These are phyloP conservation scores for Colletotrichum graminicola DNA, from an alignment of 2,329 filamentous ascomycete genomes.

Conservation along the genomic window DNA sequence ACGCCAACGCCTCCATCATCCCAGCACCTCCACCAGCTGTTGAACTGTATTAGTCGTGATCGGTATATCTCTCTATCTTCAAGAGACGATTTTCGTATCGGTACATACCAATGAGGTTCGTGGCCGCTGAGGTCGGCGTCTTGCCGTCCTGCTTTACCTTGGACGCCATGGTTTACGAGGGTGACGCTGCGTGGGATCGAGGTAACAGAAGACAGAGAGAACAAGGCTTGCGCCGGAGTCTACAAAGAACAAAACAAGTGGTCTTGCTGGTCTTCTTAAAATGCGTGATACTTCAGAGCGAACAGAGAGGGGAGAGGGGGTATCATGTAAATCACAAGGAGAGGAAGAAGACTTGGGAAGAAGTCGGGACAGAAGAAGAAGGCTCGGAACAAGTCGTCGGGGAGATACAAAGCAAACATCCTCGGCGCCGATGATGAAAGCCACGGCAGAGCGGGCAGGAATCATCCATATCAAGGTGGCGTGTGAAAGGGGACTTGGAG, in stretches of 20 bases:
- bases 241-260: neutral
- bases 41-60: constrained; percentile 16
- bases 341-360: constrained; percentile 6
- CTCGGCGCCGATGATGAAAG: constrained; percentile 42
- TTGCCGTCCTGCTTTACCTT: constrained; percentile 67
- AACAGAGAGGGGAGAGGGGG: neutral
- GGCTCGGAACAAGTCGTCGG: constrained; percentile 36
- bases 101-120: constrained; percentile 86
- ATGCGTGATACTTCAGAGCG: neutral
- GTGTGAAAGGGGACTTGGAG: constrained; percentile 14
- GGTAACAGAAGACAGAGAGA: constrained; percentile 8
- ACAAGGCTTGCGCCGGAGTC: constrained; percentile 13
- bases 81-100: neutral
- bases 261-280: neutral
- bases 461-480: constrained; percentile 35
- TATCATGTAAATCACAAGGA: constrained; percentile 28
- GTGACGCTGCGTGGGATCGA: constrained; percentile 16
- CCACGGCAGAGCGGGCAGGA: constrained; percentile 35
- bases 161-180: constrained; percentile 53
- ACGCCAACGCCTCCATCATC: constrained; percentile 98
- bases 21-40: constrained; percentile 94
- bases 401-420: constrained; percentile 40
- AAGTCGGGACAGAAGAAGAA: constrained; percentile 27
- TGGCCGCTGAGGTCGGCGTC: constrained; percentile 85
- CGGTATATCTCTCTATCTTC: neutral